Evolutionary conservation across 2,329 filamentous ascomycete genomes (phyloP), one percentile per base, ranked within the genome.

Genomic region (Colletotrichum costaricense): DNA sequence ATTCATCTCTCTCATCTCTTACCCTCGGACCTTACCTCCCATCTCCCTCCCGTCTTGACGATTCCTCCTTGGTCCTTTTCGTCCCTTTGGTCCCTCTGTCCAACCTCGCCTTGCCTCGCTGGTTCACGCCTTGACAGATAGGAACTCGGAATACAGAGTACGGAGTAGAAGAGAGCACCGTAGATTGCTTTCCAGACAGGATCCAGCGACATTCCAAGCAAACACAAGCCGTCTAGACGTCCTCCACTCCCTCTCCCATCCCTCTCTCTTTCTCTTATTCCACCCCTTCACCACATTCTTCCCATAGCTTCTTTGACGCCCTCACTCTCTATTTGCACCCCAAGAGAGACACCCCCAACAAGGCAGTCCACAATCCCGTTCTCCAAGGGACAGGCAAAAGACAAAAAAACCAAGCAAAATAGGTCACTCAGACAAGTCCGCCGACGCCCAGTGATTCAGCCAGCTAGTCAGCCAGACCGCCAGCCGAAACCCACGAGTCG

Each of bases 21-120:
- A 60, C 69, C 35, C 71, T 70, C 71, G 71, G 71, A 66, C 67
- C 72, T 67, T 63, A 63, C 71, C 62, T 74, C 63, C 63, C 57
- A 52, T 72, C 42, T 11, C 57, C 57, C 57, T 65, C 33, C 64
- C 60, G 63, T 54, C 42, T 63, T 57, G 52, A 67, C 63, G 72
- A 65, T 69, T 64, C 55, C 42, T 63, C 55, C 59, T 60, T 70
- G 60, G 66, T 70, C 60, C 49, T 35, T 57, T 62, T 49, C 7
- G 42, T n/a, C 42, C 42, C 42, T 49, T 60, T 70, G 67, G 66
- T 70, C 60, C 67, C 62, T 66, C 56, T 67, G 42, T 70, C 46
- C 71, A 70, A 70, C 71, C 71, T 70, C 35, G 33, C 59, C 26
- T 57, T 46, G 67, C 56, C 59, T 72, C 58, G 69, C 52, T 26